Base-by-base conservation (phyloP, 2,329 filamentous ascomycete genomes). In the Tolypocladium paradoxum region DNA sequence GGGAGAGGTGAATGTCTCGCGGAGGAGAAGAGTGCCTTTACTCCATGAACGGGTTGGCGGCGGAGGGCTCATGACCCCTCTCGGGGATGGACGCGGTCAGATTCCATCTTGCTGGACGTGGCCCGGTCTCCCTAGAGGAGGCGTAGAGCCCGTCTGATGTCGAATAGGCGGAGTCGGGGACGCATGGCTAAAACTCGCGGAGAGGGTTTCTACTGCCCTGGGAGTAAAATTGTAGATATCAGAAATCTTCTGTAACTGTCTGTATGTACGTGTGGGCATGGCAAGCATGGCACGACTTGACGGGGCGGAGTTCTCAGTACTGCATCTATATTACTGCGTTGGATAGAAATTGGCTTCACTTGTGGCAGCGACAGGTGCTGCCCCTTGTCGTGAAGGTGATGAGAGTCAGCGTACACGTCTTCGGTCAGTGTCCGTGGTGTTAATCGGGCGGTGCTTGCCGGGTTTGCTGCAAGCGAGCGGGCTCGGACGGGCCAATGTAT, bases 1-100 rank as follows among this genome's bases (percentile, higher is more conserved):
- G 71, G 70, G 75, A 77, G 64, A 68, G 68, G 60, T 65, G 52
- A 62, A 59, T 57, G 45, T 50, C 51, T 46, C 33, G 8, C 20
- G 5, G 8, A 18, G 4, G 14, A 40, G 7, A 33, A 27, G n/a
- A 27, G n/a, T 12, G 20, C 20, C 38, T 24, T 12, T 11, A 43
- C 22, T 9, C 24, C 7, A 29, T 29, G 27, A 33, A 14, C n/a
- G 43, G 18, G 18, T 6, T 14, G 5, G 27, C 18, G 24, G 18
- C 4, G 18, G 29, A 9, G 27, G 27, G 5, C 18, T n/a, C 8
- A 31, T 46, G 24, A 31, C 16, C 27, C 33, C 24, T n/a, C 27
- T 16, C 16, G 2, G 43, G 4, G 8, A 29, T 20, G 18, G 18
- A 29, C 6, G 18, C 11, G 43, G 27, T 4, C 27, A 47, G 8